These are phyloP conservation scores for Pichia scutulata DNA, from an alignment of 805 yeast genomes.

Conservation along the genomic window DNA sequence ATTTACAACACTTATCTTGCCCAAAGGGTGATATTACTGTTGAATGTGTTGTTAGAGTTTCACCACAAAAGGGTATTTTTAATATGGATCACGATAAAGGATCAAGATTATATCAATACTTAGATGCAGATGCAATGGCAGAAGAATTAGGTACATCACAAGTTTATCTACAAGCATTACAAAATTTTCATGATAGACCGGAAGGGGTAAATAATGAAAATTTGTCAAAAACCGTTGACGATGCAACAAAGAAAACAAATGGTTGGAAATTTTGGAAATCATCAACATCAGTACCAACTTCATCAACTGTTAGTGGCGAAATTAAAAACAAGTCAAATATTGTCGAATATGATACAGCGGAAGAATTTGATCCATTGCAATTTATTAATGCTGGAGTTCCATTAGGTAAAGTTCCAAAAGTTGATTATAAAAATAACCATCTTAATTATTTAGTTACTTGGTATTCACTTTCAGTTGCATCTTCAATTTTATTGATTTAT, in stretches of 20 bases:
- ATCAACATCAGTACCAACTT: neutral
- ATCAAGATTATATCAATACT: constrained; percentile 63
- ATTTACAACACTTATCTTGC: constrained; percentile 58
- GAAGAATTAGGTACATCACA: constrained; percentile 58
- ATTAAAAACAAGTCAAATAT: neutral
- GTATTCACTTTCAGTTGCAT: constrained; percentile 79
- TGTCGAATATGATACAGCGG: constrained; percentile 20
- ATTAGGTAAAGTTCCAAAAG: constrained; percentile 71
- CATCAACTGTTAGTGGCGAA: neutral
- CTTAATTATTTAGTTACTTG: constrained; percentile 89
- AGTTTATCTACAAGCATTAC: constrained; percentile 66
- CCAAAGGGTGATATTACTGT: constrained; percentile 69
- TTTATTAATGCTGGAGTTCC: constrained; percentile 83
- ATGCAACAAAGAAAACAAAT: constrained; percentile 1
- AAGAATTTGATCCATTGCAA: constrained; percentile 47
- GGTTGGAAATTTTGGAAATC: constrained; percentile 12
- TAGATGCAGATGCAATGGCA: constrained; percentile 81
- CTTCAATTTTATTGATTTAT: constrained; percentile 55
- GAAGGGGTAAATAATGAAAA: constrained; percentile 29
- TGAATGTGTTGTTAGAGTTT: constrained; percentile 64
- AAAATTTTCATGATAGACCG: constrained; percentile 59
- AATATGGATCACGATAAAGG: constrained; percentile 67
- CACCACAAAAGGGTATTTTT: constrained; percentile 51
- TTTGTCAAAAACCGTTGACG: neutral
- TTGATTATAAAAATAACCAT: constrained; percentile 82